Evolutionary conservation across 345 rosid species (phyloP), one percentile per base, ranked within the genome.

Genomic region (Eucalyptus regnans): DNA sequence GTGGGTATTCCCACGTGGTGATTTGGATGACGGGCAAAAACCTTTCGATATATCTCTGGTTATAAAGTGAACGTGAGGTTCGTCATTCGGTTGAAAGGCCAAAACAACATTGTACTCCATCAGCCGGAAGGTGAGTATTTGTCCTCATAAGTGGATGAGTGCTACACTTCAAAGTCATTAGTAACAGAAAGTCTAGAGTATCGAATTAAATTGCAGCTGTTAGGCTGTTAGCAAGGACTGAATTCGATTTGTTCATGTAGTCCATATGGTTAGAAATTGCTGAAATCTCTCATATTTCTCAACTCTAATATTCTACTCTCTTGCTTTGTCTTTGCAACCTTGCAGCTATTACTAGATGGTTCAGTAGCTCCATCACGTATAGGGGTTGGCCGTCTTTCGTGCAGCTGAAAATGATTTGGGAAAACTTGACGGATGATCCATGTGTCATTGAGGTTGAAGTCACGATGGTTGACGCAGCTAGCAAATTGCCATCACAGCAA

Each of bases 321-420:
- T 18, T 71, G 46, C 44, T 71, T 71, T 17, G 46, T 33, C 44
- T 17, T 71, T 71, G 81, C 44, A 31, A 71, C 76, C 6, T 62
- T 25, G 23, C 58, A 87, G 88, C 81, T 71, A 0, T 4, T 18
- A 23, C 46, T 3, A 23, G 3, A 7, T 66, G 68, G 51, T 66
- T 16, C 51, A 23, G 25, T 64, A 31, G 2, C 13, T 43, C 41
- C 11, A 2, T 11, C 16, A 2, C 4, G 1, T 5, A 3, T 0
- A 8, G 20, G 12, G 58, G 58, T 25, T 87, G 41, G 50, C 7
- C 88, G 7, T 9, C 22, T 22, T 46, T 37, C 7, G 2, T 60
- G 37, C 51, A 12, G 8, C 8, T 87, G 23, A 22, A 44, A 22
- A 41, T 11, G 51, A 3, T 87, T 50, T 1, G 6, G 22, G 14